These are phyloP conservation scores for Danielia oregonensis DNA, from an alignment of 805 yeast species.

Conservation along the genomic window DNA sequence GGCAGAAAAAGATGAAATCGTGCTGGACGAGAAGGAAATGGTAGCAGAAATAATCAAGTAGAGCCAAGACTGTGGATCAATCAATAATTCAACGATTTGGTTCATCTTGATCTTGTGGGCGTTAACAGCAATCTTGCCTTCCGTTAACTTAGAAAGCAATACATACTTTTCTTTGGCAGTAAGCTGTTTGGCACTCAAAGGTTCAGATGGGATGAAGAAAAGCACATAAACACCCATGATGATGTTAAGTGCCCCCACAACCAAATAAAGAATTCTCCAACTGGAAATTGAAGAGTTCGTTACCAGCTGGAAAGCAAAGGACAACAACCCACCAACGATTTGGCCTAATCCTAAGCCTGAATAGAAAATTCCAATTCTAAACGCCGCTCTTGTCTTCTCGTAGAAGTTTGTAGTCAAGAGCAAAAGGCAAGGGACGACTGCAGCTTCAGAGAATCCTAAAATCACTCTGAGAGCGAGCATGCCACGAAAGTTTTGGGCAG, in stretches of 20 bases:
- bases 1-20: constrained; percentile 18
- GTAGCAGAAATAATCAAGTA: constrained; percentile 16
- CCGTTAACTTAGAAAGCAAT: constrained; percentile 13
- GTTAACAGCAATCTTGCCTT: constrained; percentile 16
- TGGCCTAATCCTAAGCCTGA: constrained; percentile 20
- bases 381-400: constrained; percentile 10
- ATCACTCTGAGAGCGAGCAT: constrained; percentile 13
- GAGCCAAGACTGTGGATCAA: constrained; percentile 19
- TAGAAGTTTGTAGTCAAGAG: constrained; percentile 14
- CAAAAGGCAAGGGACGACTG: constrained; percentile 13
- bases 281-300: constrained; percentile 11
- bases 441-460: constrained; percentile 15
- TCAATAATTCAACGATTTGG: constrained; percentile 14
- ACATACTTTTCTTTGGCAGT: constrained; percentile 18
- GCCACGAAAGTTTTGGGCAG: constrained; percentile 10
- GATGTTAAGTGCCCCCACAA: constrained; percentile 17
- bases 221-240: constrained; percentile 14
- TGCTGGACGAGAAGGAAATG: constrained; percentile 19
- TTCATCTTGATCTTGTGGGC: constrained; percentile 11
- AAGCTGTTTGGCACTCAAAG: constrained; percentile 14
- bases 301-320: constrained; percentile 17
- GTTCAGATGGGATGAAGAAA: constrained; percentile 17
- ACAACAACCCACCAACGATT: constrained; percentile 18
- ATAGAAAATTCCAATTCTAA: constrained; percentile 15
- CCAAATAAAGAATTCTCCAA: constrained; percentile 20